These are phyloP conservation scores for Didymella sp. DNA, from an alignment of 2,329 filamentous ascomycete species.

Conservation along the genomic window DNA sequence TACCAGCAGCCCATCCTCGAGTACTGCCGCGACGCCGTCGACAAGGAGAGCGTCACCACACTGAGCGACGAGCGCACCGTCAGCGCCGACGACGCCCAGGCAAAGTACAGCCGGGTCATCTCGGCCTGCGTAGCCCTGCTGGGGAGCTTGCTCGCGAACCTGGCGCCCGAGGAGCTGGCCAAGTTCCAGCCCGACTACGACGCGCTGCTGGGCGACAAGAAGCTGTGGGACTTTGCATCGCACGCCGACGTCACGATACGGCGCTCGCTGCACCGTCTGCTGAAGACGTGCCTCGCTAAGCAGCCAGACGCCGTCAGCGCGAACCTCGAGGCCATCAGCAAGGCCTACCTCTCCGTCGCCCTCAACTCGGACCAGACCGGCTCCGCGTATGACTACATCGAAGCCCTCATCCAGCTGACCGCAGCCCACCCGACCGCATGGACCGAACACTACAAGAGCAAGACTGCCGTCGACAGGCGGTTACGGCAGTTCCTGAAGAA, in stretches of 20 bases:
- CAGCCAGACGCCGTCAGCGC: constrained; percentile 51
- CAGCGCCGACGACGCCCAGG: constrained; percentile 81
- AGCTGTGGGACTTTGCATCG: constrained; percentile 66
- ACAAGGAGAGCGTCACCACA: constrained; percentile 78
- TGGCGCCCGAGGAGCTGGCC: constrained; percentile 60
- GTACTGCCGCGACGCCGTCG: constrained; percentile 78
- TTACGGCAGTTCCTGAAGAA: constrained; percentile 78
- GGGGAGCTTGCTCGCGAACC: constrained; percentile 58
- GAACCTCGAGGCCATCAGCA: constrained; percentile 64
- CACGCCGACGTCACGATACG: constrained; percentile 65
- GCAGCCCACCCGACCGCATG: constrained; percentile 72
- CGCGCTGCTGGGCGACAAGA: constrained; percentile 68
- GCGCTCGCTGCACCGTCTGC: constrained; percentile 63
- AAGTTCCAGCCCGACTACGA: constrained; percentile 70
- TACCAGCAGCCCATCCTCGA: constrained; percentile 83
- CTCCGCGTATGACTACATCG: constrained; percentile 75
- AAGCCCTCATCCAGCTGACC: constrained; percentile 72
- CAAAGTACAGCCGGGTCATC: constrained; percentile 84
- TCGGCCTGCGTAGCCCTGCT: constrained; percentile 64
- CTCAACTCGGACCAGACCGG: constrained; percentile 75
- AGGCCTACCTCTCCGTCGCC: constrained; percentile 75
- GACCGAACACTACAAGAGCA: constrained; percentile 68
- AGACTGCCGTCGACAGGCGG: constrained; percentile 62
- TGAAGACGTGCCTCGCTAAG: constrained; percentile 60
- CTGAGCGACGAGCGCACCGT: constrained; percentile 89